Percentiles rank a stretch among this genome's conserved stretches.
Conservation (phyloP, 768 basidiomycete species). For the Mycena maculata region DNA sequence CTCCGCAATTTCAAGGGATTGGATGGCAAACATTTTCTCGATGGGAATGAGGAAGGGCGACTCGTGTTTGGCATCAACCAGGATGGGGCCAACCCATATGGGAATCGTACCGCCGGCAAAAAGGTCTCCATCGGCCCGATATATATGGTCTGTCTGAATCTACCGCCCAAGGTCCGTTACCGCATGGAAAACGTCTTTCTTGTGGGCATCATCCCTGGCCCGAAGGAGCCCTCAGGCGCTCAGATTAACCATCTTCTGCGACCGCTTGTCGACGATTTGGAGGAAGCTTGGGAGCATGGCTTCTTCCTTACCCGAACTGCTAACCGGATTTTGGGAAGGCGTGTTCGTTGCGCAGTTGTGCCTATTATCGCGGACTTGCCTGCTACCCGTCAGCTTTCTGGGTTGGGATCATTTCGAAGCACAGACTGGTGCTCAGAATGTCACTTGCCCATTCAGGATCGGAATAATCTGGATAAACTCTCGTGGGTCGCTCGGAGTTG, state of each 20-base stretch:
- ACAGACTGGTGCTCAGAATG: conserved; percentile 26
- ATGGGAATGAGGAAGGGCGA: conserved; percentile 19
- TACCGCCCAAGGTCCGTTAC: conserved; percentile 36
- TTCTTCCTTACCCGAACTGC: conserved; percentile 42
- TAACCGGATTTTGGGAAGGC: conserved; percentile 37
- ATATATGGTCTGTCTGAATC: conserved; percentile 32
- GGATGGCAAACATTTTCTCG: conserved; percentile 34
- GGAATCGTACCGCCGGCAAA: conserved; percentile 10
- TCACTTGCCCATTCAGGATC: conserved; percentile 36
- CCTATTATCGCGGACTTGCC: conserved; percentile 51
- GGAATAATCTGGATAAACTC: conserved; percentile 36
- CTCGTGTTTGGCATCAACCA: conserved; percentile 24
- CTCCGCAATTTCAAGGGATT: conserved; percentile 27
- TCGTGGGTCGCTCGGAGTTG: conserved; percentile 1
- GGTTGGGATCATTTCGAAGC: conserved; percentile 17
- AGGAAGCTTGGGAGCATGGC: conserved; percentile 46
- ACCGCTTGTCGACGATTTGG: conserved; percentile 49
- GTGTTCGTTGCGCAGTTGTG: conserved; percentile 43
- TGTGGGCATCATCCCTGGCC: conserved; percentile 56
- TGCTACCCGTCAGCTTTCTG: conserved; percentile 42
- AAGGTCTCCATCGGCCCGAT: conserved; percentile 31
- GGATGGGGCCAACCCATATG: conserved; percentile 34
- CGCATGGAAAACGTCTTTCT: conserved; percentile 55
- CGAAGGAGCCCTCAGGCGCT: conserved; percentile 45
- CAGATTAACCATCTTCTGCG: conserved; percentile 50